phyloP scores from a whole-genome alignment of 1,284 basidiomycete genomes.

The Malassezia caprae region DNA sequence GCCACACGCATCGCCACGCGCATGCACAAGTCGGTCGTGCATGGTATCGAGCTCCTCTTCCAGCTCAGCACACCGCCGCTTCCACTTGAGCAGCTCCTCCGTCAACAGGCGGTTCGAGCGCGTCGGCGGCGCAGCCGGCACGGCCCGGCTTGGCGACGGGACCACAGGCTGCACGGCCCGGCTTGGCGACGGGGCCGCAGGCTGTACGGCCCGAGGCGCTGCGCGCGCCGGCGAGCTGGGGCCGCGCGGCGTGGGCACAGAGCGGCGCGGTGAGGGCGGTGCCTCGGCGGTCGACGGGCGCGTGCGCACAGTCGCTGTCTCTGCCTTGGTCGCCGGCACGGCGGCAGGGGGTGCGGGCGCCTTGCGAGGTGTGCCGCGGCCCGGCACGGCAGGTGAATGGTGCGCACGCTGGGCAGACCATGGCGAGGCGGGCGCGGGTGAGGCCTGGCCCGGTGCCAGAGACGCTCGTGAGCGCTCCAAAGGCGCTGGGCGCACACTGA shows the following conservation, averaged over 20 bases:
- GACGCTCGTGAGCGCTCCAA: background rate
- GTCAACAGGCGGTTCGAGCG: slow-evolving; percentile 17
- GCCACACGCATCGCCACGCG: background rate
- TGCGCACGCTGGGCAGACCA: background rate
- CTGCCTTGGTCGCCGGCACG: background rate
- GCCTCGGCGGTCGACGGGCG: background rate
- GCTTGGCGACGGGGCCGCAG: background rate
- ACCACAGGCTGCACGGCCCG: background rate
- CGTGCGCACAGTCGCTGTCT: background rate
- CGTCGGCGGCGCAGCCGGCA: background rate
- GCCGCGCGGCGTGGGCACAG: background rate
- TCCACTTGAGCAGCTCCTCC: slow-evolving; percentile 17
- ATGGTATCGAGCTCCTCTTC: slow-evolving; percentile 8
- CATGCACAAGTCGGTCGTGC: background rate
- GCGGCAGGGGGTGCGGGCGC: no score
- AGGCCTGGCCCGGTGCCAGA: background rate
- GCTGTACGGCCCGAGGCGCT: background rate
- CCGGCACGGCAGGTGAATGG: background rate
- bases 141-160: background rate
- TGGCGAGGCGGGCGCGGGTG: background rate
- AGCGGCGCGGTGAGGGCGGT: background rate
- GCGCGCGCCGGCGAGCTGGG: background rate
- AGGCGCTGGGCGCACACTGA: background rate
- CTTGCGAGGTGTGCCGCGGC: no score
- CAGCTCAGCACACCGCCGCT: slow-evolving; percentile 8